Conservation (phyloP, 2,329 filamentous ascomycete species). For the Dothistroma septosporum region DNA sequence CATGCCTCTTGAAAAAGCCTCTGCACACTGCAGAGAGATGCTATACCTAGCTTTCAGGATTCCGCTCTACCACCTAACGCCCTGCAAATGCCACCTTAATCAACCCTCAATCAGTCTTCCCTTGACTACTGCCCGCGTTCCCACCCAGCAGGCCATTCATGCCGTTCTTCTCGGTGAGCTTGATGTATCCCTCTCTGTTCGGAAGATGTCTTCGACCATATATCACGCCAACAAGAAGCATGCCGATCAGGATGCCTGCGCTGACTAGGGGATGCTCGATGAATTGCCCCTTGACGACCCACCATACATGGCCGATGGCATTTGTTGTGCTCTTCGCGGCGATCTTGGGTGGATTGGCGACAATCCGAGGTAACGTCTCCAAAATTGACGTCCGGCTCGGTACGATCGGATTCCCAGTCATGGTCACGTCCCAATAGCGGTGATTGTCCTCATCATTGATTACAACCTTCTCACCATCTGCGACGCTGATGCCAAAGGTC, state of each 20-base stretch:
- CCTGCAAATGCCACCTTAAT: not conserved
- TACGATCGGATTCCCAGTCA: slow-evolving; percentile 83
- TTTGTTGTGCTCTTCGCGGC: slow-evolving; percentile 73
- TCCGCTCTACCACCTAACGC: not conserved
- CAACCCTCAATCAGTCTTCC: slow-evolving; percentile 11
- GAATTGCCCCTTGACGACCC: slow-evolving; percentile 40
- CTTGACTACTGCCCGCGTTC: slow-evolving; percentile 36
- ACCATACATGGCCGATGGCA: slow-evolving; percentile 65
- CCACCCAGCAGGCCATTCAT: slow-evolving; percentile 65
- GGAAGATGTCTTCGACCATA: slow-evolving; percentile 33
- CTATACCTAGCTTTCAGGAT: not conserved
- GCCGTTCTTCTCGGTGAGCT: slow-evolving; percentile 51
- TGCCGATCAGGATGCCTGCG: slow-evolving; percentile 54
- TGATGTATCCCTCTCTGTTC: slow-evolving; percentile 33
- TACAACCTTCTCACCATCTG: slow-evolving; percentile 83
- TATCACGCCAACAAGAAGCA: slow-evolving; percentile 34
- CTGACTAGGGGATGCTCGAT: slow-evolving; percentile 45
- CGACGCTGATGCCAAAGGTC: slow-evolving; percentile 89
- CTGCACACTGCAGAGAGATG: not conserved
- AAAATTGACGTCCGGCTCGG: slow-evolving; percentile 86
- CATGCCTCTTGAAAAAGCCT: slow-evolving; percentile 1
- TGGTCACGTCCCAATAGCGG: slow-evolving; percentile 89
- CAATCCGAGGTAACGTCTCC: slow-evolving; percentile 73
- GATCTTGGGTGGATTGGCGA: slow-evolving; percentile 65
- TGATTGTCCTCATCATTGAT: slow-evolving; percentile 97